Base-by-base conservation (phyloP, 2,329 filamentous ascomycete genomes). In the Aspergillus fumigatus region DNA sequence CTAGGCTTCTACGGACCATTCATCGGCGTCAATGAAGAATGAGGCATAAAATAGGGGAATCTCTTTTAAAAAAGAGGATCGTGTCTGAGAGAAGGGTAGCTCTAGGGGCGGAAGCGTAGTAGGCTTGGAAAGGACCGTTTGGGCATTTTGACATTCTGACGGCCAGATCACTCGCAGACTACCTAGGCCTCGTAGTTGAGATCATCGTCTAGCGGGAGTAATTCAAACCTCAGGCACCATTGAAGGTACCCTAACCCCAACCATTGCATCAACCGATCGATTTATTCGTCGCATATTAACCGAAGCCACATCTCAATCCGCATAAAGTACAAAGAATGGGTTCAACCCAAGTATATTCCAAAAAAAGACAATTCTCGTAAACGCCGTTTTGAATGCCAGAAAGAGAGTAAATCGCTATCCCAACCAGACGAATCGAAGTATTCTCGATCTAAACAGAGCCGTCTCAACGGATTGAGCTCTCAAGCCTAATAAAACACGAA, bases 311-410 rank as follows among this genome's bases (percentile, higher is more conserved):
- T 55, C 11, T 56, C 55, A 50, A 56, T 54, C 55, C 51, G 53
- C 56, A 59, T 59, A 60, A 59, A 62, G 52, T 64, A 64, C 62
- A 64, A 41, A 54, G 27, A 55, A 25, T 45, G 50, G 47, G 51
- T 47, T 57, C 53, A 50, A 59, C 48, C 51, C 55, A 52, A 51
- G 40, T 49, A 57, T 35, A 62, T 62, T 45, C 59, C 59, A 60
- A 11, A 57, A 62, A 56, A 51, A 27, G 51, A 53, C 58, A 57
- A 14, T 40, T 54, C 59, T 55, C 55, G 52, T 51, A 55, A 63
- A 68, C 64, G 60, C 21, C 48, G 45, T 45, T 7, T 38, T 56
- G 63, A 56, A 68, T 70, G 53, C 68, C 64, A 59, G 41, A 59
- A 65, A 58, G 26, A 26, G 11, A 58, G 62, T 26, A 59, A 25